phyloP scores from a whole-genome alignment of 176 grass and related monocot genomes.

The Aegilops tauschii region DNA sequence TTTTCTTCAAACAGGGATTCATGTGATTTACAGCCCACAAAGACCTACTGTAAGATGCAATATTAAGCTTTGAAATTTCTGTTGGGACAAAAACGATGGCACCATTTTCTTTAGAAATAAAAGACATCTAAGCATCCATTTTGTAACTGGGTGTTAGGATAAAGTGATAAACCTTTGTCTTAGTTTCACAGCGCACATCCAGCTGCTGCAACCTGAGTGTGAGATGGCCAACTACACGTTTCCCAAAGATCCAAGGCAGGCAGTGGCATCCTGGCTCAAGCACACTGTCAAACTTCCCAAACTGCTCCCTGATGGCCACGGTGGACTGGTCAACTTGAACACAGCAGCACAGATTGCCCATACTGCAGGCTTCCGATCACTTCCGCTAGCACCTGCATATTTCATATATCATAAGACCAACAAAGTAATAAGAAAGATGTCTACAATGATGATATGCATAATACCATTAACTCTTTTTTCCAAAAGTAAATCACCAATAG shows the following conservation, averaged over 20 bases:
- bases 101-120: not conserved
- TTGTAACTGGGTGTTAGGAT: constrained; percentile 9
- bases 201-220: constrained; percentile 58
- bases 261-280: constrained; percentile 53
- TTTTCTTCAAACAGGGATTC: not conserved
- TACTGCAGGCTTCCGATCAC: constrained; percentile 18
- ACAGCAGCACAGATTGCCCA: constrained; percentile 69
- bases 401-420: constrained; percentile 12
- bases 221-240: constrained; percentile 43
- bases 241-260: constrained; percentile 34
- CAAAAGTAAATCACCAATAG: not conserved
- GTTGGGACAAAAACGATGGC: not conserved
- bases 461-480: not conserved
- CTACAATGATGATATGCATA: not conserved
- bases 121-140: not conserved
- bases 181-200: constrained; percentile 64
- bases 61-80: not conserved
- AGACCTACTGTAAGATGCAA: not conserved
- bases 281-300: constrained; percentile 44
- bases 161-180: constrained; percentile 40
- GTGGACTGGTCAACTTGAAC: constrained; percentile 42
- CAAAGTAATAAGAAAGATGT: constrained; percentile 1
- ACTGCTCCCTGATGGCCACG: constrained; percentile 33
- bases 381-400: constrained; percentile 9
- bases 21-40: constrained; percentile 2